phyloP scores from a whole-genome alignment of 148 eudicot genomes.

The Vaccinium vitisidaea region DNA sequence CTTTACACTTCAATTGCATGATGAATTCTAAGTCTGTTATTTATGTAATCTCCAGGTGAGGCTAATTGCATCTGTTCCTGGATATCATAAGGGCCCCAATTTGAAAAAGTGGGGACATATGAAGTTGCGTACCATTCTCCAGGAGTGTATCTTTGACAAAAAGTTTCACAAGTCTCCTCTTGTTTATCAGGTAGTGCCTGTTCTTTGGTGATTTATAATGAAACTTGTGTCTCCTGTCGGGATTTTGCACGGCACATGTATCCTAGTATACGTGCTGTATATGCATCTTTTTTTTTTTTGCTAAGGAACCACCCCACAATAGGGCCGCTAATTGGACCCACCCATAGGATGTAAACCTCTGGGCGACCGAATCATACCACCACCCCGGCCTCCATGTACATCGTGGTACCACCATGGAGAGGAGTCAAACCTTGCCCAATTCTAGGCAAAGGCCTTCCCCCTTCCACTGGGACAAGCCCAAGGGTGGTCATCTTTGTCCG shows the following conservation, averaged over 20 bases:
- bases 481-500: too few relatives aligned
- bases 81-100: constrained; percentile 82
- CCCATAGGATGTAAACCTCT: too few relatives aligned
- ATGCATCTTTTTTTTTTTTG: too few relatives aligned
- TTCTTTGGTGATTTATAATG: constrained; percentile 4
- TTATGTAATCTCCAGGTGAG: constrained; percentile 55
- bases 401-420: too few relatives aligned
- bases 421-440: too few relatives aligned
- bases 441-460: too few relatives aligned
- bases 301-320: too few relatives aligned
- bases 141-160: constrained; percentile 62
- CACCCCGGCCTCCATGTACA: too few relatives aligned
- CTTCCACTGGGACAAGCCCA: too few relatives aligned
- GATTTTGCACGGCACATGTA: not conserved
- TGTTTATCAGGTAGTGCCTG: constrained; percentile 70
- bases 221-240: not conserved
- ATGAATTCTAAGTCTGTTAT: not conserved
- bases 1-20: not conserved
- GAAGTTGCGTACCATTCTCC: constrained; percentile 79
- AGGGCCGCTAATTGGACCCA: too few relatives aligned
- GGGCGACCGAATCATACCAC: too few relatives aligned
- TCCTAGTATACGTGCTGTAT: not conserved
- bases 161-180: constrained; percentile 77
- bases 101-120: constrained; percentile 95
- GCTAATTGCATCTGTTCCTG: constrained; percentile 94